These are phyloP conservation scores for Ophiobolus disseminans DNA, from an alignment of 2,329 filamentous ascomycete genomes.

Conservation along the genomic window DNA sequence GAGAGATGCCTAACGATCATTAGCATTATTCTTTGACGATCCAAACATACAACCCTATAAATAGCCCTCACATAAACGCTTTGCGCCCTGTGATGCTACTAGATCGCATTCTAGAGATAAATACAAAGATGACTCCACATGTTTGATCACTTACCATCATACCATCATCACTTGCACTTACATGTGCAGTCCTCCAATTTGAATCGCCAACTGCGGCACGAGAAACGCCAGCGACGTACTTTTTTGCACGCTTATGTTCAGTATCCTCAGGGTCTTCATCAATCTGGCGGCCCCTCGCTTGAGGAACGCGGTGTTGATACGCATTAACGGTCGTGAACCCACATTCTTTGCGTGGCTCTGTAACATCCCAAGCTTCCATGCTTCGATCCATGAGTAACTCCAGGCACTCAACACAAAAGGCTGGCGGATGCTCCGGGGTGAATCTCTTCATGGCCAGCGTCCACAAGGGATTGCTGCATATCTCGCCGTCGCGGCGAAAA, in stretches of 20 bases:
- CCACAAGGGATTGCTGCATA: constrained; percentile 16
- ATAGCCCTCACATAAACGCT: neutral
- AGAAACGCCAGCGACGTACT: neutral
- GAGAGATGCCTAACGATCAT: neutral
- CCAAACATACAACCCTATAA: neutral
- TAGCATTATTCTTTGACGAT: neutral
- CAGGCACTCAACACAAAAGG: constrained; percentile 22
- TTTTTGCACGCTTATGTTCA: neutral
- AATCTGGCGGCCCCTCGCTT: neutral
- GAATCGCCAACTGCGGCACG: neutral
- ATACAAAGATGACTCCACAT: neutral
- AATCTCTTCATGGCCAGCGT: constrained; percentile 5
- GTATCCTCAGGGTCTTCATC: neutral
- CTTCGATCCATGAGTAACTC: constrained; percentile 10
- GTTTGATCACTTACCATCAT: neutral
- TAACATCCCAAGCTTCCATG: constrained; percentile 3
- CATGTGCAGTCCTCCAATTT: neutral
- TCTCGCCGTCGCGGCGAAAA: constrained; percentile 16
- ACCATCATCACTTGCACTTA: neutral
- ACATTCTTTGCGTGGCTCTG: neutral
- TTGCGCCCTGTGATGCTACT: neutral
- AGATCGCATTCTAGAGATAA: too few relatives aligned
- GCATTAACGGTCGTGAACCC: neutral
- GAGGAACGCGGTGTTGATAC: neutral
- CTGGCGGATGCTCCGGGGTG: neutral